phyloP scores from a whole-genome alignment of 495 filamentous ascomycete species.

The Talaromyces trachyspermus region DNA sequence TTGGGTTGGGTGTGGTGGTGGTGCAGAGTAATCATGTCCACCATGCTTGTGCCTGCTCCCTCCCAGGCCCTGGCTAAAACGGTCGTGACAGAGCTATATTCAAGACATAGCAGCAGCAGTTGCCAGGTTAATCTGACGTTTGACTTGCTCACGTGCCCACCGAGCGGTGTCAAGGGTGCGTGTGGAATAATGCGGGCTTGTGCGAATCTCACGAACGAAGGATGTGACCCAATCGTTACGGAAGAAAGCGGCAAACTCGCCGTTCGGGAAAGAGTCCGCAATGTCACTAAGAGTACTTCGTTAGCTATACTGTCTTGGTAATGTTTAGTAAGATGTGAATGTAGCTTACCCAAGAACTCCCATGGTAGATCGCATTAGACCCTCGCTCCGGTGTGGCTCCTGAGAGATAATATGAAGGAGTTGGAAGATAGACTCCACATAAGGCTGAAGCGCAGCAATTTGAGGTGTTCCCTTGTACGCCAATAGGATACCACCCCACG shows the following conservation, averaged over 20 bases:
- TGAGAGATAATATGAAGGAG: slow-evolving; percentile 74
- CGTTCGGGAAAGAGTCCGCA: slow-evolving; percentile 85
- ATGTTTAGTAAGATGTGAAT: not conserved
- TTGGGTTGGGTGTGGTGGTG: no score
- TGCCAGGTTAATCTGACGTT: slow-evolving; percentile 64
- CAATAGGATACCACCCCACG: slow-evolving; percentile 91
- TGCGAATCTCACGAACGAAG: slow-evolving; percentile 80
- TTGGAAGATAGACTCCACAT: slow-evolving; percentile 80
- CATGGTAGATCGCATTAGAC: slow-evolving; percentile 85
- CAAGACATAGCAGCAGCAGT: slow-evolving; percentile 32
- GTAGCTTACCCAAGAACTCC: slow-evolving; percentile 83
- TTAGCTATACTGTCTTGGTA: slow-evolving; percentile 31
- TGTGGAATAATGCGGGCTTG: slow-evolving; percentile 71
- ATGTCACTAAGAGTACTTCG: slow-evolving; percentile 69
- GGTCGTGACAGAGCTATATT: no score
- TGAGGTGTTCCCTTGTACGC: slow-evolving; percentile 68
- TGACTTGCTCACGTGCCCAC: slow-evolving; percentile 96
- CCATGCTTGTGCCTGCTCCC: no score
- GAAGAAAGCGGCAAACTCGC: slow-evolving; percentile 76
- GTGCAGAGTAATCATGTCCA: no score
- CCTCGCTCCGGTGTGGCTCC: slow-evolving; percentile 83
- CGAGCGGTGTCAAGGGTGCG: slow-evolving; percentile 91
- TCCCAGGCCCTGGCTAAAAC: no score
- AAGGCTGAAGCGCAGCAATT: slow-evolving; percentile 64
- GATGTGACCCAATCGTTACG: slow-evolving; percentile 80